These are phyloP conservation scores for Trypanosoma boissoni DNA, from an alignment of 208 protist species.

Conservation along the genomic window DNA sequence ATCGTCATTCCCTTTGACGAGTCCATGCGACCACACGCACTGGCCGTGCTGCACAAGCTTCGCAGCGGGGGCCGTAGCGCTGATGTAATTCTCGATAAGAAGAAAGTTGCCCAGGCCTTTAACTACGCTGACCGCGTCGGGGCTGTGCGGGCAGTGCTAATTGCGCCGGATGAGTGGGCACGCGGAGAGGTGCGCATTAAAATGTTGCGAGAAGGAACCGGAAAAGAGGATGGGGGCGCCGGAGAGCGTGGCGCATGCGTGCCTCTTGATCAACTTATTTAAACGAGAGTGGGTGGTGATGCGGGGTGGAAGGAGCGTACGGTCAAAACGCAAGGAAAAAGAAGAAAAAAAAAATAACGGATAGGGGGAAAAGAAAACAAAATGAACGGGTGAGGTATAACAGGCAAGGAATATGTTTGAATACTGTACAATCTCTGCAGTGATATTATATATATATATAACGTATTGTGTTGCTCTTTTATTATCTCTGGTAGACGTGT, in stretches of 20 bases:
- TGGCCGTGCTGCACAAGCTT: constrained; percentile 70
- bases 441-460: too few relatives aligned
- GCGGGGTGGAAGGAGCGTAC: neutral
- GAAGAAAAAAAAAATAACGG: constrained; percentile 14
- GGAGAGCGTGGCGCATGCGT: constrained; percentile 52
- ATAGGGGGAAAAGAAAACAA: constrained; percentile 1
- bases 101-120: constrained; percentile 90
- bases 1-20: constrained; percentile 93
- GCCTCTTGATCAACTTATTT: constrained; percentile 49
- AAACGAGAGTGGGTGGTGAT: neutral
- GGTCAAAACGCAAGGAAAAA: neutral
- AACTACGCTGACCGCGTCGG: constrained; percentile 94
- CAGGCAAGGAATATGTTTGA: too few relatives aligned
- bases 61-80: constrained; percentile 73
- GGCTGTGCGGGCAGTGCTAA: constrained; percentile 82
- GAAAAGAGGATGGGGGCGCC: constrained; percentile 37
- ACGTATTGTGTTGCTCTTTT: too few relatives aligned
- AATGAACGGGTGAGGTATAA: too few relatives aligned
- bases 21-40: constrained; percentile 81
- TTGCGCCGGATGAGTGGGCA: constrained; percentile 93
- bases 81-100: constrained; percentile 92
- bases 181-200: constrained; percentile 90
- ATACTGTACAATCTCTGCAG: too few relatives aligned
- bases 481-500: too few relatives aligned
- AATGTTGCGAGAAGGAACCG: constrained; percentile 78